Base-by-base conservation (phyloP, 495 filamentous ascomycete species). In the Aspergillus sclerotioniger region DNA sequence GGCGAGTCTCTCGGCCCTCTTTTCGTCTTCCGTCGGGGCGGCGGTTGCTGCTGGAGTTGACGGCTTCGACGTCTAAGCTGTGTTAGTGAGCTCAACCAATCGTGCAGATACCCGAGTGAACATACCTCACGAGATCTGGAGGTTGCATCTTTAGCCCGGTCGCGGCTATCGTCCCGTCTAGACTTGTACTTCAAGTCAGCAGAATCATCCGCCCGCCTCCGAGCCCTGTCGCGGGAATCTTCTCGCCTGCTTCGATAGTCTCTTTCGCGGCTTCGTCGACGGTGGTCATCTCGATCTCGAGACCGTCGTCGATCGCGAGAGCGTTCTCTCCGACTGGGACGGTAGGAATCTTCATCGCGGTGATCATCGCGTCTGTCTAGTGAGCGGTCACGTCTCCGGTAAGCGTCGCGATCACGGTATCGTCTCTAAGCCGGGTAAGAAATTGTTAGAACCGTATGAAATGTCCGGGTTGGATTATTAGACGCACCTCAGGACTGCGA, bases 1-100 rank as follows among this genome's bases (percentile, higher is more conserved):
- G 29, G 91, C 90, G 33, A 92, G 79, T 51, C 89, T 78, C 68
- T 95, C 90, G 46, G 86, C 89, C 66, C 91, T 90, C 67, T 94
- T 93, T 41, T 94, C 88, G 54, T 89, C 88, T 58, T 92, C 90
- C 16, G 87, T 84, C 63, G 83, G 84, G 31, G 77, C 72, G 53
- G 81, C 65, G 51, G 80, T 67, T 37, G 78, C 73, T 57, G 82
- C 71, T 54, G 87, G 77, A 16, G 84, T 76, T 32, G 73, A 59
- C 10, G 68, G 60, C 54, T 77, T 80, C 8, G 77, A 75, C 17
- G 62, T 61, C 76, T 78, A 61, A 3, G 56, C n/a, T 13, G 16
- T 16, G 15, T 12, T 63, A 46, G 64, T 28, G 32, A 35, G 28
- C 45, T 8, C 46, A 8, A 41, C n/a, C 20, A 35, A 4, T 52